Evolutionary conservation across 2,329 filamentous ascomycete species (phyloP).

Genomic region (Neonectria ditissima): DNA sequence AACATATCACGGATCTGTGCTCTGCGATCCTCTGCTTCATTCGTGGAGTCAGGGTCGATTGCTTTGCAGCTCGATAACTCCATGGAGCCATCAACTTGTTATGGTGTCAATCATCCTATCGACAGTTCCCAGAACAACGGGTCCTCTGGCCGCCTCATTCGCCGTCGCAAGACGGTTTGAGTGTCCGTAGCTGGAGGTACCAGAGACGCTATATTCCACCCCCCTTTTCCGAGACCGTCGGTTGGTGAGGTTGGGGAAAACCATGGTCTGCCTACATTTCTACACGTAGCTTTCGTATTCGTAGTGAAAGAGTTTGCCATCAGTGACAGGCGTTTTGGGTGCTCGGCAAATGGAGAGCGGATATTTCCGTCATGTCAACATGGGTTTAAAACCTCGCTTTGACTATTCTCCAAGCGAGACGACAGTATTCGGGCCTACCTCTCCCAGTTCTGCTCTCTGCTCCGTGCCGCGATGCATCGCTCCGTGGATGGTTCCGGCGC

Average conservation of each 20-base stretch:
- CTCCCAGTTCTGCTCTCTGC: neutral
- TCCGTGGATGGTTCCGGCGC: neutral
- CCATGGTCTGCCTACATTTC: constrained; percentile 80
- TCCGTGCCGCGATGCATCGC: constrained; percentile 12
- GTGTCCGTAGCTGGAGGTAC: constrained; percentile 68
- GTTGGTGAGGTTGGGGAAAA: constrained; percentile 91
- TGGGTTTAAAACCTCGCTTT: neutral
- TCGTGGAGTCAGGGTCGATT: constrained; percentile 74
- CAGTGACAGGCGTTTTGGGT: neutral
- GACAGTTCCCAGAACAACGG: constrained; percentile 92
- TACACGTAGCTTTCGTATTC: constrained; percentile 7
- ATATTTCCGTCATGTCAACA: neutral
- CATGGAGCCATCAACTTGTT: constrained; percentile 79
- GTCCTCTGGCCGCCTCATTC: constrained; percentile 74
- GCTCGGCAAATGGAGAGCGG: neutral
- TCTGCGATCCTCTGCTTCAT: constrained; percentile 75
- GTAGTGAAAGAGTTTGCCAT: neutral
- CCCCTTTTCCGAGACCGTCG: constrained; percentile 92
- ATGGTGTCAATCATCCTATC: constrained; percentile 92
- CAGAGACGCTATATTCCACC: constrained; percentile 86
- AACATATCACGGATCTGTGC: constrained; percentile 83
- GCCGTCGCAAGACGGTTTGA: constrained; percentile 70
- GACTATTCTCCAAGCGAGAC: constrained; percentile 5
- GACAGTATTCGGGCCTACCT: constrained; percentile 25
- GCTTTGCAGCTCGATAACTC: constrained; percentile 85